phyloP scores from a whole-genome alignment of 345 rosid genomes.

The Syzygium grande region DNA sequence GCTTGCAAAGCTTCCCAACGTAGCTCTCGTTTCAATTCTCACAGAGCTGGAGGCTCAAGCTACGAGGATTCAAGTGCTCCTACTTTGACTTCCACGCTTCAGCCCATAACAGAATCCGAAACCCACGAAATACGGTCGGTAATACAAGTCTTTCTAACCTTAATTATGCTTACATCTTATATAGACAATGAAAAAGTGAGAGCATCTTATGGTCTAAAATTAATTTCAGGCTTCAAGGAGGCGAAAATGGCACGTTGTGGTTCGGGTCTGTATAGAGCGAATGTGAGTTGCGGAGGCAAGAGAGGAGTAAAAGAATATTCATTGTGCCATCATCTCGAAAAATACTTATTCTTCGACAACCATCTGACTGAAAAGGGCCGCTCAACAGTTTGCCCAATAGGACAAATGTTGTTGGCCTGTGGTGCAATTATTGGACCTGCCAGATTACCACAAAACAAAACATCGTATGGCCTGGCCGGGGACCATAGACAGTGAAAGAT shows the following conservation, averaged over 20 bases:
- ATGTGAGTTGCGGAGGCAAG: neutral
- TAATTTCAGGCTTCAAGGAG: neutral
- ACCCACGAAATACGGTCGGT: neutral
- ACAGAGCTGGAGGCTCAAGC: neutral
- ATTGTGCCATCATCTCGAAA: neutral
- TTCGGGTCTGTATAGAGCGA: neutral
- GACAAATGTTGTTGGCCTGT: neutral
- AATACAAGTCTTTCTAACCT: neutral
- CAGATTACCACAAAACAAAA: neutral
- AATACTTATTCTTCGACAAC: constrained; percentile 2
- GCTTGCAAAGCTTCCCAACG: neutral
- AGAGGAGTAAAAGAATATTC: neutral
- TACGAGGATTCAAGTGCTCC: neutral
- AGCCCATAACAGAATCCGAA: neutral
- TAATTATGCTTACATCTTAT: neutral
- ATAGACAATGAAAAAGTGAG: too few relatives aligned
- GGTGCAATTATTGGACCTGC: neutral
- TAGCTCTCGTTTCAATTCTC: neutral
- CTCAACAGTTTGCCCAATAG: neutral
- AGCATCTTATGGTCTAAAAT: too few relatives aligned
- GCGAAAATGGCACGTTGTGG: constrained; percentile 9
- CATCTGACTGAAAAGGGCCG: neutral
- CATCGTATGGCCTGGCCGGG: neutral
- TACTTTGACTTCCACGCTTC: neutral
- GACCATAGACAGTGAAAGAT: neutral